Percentiles rank a stretch among this genome's conserved stretches.
Evolutionary conservation across 73 alveolate genomes (phyloP).

Genomic region (Tetrahymena elliotti): DNA sequence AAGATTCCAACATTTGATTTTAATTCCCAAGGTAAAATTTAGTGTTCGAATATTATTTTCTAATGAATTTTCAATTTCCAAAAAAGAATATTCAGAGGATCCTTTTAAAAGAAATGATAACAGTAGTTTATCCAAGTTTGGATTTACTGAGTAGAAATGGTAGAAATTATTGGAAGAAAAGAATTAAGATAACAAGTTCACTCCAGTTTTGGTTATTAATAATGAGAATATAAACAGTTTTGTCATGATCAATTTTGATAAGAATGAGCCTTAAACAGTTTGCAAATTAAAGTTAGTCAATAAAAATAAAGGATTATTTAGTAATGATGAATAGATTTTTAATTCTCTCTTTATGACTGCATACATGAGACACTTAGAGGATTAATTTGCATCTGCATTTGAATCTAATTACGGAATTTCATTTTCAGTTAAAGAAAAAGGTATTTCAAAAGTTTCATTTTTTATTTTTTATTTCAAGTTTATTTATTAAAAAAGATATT

Average conservation of each 20-base stretch:
- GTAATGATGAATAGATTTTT: background rate
- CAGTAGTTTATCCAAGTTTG: background rate
- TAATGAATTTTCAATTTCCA: no score
- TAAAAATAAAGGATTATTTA: background rate
- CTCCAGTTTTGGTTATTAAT: background rate
- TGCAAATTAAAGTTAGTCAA: background rate
- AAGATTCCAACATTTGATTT: background rate
- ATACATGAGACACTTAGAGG: background rate
- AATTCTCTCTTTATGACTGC: background rate
- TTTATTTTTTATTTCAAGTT: background rate
- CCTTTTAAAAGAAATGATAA: background rate
- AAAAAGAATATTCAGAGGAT: background rate
- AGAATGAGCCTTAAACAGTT: background rate
- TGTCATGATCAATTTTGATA: background rate
- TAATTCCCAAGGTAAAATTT: background rate
- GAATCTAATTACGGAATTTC: background rate
- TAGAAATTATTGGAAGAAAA: background rate
- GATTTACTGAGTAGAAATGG: background rate
- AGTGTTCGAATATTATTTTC: no score
- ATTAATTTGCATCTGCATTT: background rate
- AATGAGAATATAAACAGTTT: background rate
- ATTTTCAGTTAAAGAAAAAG: background rate
- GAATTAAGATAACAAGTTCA: background rate
- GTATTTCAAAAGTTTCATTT: background rate
- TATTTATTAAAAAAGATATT: background rate